These are phyloP conservation scores for Rhizopus arrhizus DNA, from an alignment of 371 early-diverging fungal genomes.

Conservation along the genomic window DNA sequence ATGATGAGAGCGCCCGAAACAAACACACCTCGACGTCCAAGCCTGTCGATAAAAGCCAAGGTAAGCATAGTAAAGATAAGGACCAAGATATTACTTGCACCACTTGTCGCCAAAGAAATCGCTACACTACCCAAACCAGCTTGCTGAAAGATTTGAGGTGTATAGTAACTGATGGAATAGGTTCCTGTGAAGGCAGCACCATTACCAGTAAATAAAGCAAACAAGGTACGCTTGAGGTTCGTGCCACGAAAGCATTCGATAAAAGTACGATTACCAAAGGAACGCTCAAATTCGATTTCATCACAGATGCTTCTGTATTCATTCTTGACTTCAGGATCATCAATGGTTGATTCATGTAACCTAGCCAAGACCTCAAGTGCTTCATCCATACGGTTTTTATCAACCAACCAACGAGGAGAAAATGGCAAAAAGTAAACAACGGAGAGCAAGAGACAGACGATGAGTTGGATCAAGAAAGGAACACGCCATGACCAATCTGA, in stretches of 20 bases:
- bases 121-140: slow-evolving; percentile 41
- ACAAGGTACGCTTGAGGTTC: slow-evolving; percentile 43
- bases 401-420: slow-evolving; percentile 58
- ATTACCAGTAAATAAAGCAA: slow-evolving; percentile 52
- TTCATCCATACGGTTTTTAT: slow-evolving; percentile 49
- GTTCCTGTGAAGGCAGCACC: slow-evolving; percentile 69
- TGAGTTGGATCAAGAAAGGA: slow-evolving; percentile 38
- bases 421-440: slow-evolving; percentile 23
- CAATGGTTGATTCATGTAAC: slow-evolving; percentile 43
- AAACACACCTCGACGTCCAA: slow-evolving; percentile 56
- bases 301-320: slow-evolving; percentile 40
- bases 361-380: slow-evolving; percentile 44
- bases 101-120: slow-evolving; percentile 41
- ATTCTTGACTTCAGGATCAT: slow-evolving; percentile 43
- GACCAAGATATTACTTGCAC: slow-evolving; percentile 41
- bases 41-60: slow-evolving; percentile 53
- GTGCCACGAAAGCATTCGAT: slow-evolving; percentile 42
- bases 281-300: slow-evolving; percentile 45
- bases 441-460: slow-evolving; percentile 25
- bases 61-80: slow-evolving; percentile 57
- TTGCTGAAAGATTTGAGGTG: slow-evolving; percentile 42
- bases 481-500: slow-evolving; percentile 49
- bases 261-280: slow-evolving; percentile 45
- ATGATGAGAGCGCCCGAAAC: slow-evolving; percentile 36
- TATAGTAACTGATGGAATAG: slow-evolving; percentile 58